phyloP scores from a whole-genome alignment of 2,329 filamentous ascomycete genomes.

The Pyrenochaeta sp. region DNA sequence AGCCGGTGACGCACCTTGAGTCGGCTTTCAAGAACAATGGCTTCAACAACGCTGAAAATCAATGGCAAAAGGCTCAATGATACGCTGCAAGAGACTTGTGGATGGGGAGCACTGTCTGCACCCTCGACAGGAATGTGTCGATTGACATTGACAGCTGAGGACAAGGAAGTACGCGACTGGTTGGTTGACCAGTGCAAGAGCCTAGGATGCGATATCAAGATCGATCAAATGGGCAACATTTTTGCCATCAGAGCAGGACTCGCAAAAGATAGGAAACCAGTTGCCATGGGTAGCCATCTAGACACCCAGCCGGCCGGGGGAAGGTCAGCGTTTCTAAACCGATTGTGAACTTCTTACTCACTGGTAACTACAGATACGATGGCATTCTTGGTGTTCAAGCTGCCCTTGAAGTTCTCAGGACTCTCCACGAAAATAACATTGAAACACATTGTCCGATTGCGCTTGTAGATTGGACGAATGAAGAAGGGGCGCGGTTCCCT shows the following conservation, averaged over 20 bases:
- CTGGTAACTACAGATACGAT: slow-evolving; percentile 63
- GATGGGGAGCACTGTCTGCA: slow-evolving; percentile 33
- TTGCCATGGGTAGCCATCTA: slow-evolving; percentile 57
- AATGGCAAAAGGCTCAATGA: slow-evolving; percentile 32
- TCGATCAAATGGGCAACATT: slow-evolving; percentile 47
- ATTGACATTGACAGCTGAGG: slow-evolving; percentile 61
- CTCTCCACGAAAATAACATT: slow-evolving; percentile 43
- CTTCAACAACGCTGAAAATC: slow-evolving; percentile 15
- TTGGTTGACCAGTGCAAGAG: slow-evolving; percentile 34
- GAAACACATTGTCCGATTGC: slow-evolving; percentile 67
- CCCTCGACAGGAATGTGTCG: slow-evolving; percentile 73
- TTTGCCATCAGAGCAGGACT: slow-evolving; percentile 40
- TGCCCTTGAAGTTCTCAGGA: slow-evolving; percentile 53
- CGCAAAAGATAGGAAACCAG: slow-evolving; percentile 58
- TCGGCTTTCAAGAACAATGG: slow-evolving; percentile 7
- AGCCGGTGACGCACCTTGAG: not conserved
- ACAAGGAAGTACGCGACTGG: slow-evolving; percentile 41
- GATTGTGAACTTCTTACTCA: too few relatives aligned
- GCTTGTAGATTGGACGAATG: slow-evolving; percentile 80
- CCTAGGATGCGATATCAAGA: slow-evolving; percentile 38
- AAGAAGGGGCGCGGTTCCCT: slow-evolving; percentile 81
- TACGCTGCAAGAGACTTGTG: slow-evolving; percentile 36
- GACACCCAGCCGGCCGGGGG: slow-evolving; percentile 57
- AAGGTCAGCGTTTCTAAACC: not conserved
- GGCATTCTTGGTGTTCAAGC: slow-evolving; percentile 77